Base-by-base conservation (phyloP, 2,329 filamentous ascomycete genomes). In the Xylariaceae sp. region DNA sequence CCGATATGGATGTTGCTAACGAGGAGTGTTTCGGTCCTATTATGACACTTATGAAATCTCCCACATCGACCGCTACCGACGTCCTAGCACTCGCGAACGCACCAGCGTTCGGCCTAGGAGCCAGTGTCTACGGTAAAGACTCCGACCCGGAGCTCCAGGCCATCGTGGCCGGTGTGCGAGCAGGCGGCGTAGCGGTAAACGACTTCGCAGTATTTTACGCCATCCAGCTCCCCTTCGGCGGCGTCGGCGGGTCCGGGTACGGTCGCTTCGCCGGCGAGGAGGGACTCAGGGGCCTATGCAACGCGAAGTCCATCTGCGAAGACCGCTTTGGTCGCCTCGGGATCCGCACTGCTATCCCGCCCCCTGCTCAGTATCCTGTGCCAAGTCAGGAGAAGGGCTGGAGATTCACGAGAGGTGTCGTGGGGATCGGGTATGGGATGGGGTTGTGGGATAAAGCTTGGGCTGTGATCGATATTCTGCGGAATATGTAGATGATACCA, bases 141-240 rank as follows among this genome's bases (percentile, higher is more conserved):
- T 68, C 71, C 27, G 77, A 81, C 49, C 74, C 75, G 1, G 77
- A 82, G 44, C 74, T 96, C 1, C 69, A 78, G 14, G 73, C 73
- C 14, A 82, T 95, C 27, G 82, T 92, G 1, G 70, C 70, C 17
- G 81, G 82, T 19, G 77, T 96, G 45, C 82, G 86, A 54, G 84
- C 87, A 0, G 94, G 94, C 40, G 96, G 96, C 87, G 89, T 97
- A 0, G 84, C 90, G 19, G 82, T 99, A 59, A 99, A 99, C 67
- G 94, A 99, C 72, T 99, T 99, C 64, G 94, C 86, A 17, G 86
- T 84, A 27, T 96, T 85, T 68, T 99, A 99, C 66, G 90, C 92
- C 45, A 91, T 95, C 7, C 90, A 96, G 70, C 73, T 99, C 36
- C 94, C 94, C 0, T 99, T 99, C 69, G 94, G 94, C 35, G 94